These are phyloP conservation scores for Eutrema heterophyllum DNA, from an alignment of 345 rosid species.

Conservation along the genomic window DNA sequence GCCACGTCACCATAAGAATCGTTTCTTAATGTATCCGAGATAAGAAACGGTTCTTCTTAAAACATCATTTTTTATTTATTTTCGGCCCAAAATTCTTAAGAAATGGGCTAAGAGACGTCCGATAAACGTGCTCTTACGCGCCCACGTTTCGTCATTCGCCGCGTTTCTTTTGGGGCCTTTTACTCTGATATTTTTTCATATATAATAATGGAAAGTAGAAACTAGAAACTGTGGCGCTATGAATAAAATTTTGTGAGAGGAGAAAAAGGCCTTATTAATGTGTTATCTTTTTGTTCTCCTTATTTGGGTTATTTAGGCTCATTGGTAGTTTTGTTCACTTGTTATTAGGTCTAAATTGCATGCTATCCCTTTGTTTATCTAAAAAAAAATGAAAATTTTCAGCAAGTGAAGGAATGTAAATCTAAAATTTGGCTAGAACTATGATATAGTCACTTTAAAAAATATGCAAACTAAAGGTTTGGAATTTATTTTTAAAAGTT, in stretches of 20 bases:
- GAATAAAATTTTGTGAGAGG: neutral
- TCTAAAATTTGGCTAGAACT: neutral
- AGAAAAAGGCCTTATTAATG: neutral
- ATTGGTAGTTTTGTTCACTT: neutral
- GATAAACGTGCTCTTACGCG: too few relatives aligned
- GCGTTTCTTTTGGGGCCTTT: constrained; percentile 19
- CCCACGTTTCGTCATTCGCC: constrained; percentile 12
- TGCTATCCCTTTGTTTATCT: neutral
- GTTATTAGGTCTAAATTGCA: neutral
- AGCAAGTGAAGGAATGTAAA: neutral
- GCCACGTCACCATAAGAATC: too few relatives aligned
- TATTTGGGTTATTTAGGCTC: neutral
- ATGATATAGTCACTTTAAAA: neutral
- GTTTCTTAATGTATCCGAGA: too few relatives aligned
- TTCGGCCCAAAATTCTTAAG: too few relatives aligned
- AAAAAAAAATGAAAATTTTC: neutral
- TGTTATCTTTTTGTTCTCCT: neutral
- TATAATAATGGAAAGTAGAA: too few relatives aligned
- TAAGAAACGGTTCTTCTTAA: too few relatives aligned
- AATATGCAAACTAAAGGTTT: neutral
- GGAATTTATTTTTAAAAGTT: neutral
- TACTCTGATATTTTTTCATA: too few relatives aligned
- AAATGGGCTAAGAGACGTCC: too few relatives aligned
- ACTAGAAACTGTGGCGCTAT: neutral
- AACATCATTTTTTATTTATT: too few relatives aligned